phyloP scores from a whole-genome alignment of 306 rosid species.

The Amphicarpaea edgeworthii region DNA sequence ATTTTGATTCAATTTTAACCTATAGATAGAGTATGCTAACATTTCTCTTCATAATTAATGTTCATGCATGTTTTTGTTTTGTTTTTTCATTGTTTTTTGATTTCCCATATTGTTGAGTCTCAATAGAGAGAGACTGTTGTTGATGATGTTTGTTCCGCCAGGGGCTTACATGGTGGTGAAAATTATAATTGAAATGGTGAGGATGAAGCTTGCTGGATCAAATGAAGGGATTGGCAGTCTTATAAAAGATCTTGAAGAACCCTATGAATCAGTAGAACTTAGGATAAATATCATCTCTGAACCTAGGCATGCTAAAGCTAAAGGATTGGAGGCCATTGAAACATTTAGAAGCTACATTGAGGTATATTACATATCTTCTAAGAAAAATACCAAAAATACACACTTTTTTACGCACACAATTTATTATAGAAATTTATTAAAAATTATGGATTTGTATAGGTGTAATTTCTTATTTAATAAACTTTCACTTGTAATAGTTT shows the following conservation, averaged over 20 bases:
- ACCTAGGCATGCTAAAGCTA: conserved; percentile 76
- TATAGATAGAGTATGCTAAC: no score
- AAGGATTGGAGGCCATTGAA: conserved; percentile 69
- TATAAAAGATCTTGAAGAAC: conserved; percentile 83
- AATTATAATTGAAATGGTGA: conserved; percentile 85
- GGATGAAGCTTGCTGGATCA: conserved; percentile 82
- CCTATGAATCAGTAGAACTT: conserved; percentile 70
- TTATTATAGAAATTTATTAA: background rate
- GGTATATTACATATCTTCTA: conserved; percentile 50
- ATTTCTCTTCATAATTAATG: no score
- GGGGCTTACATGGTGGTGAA: conserved; percentile 94
- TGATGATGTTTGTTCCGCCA: conserved; percentile 17
- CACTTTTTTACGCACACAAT: background rate
- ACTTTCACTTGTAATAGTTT: no score
- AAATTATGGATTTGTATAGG: background rate
- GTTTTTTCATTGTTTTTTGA: background rate
- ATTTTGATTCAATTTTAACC: no score
- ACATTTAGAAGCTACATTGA: conserved; percentile 68
- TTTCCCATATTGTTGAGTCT: background rate
- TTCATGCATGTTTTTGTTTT: background rate
- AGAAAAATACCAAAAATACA: background rate
- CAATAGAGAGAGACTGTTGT: background rate
- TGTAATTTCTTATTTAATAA: background rate
- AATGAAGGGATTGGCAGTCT: conserved; percentile 87
- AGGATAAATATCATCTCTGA: conserved; percentile 74